These are phyloP conservation scores for Dothideomycetes sp. DNA, from an alignment of 2,329 filamentous ascomycete species.

Conservation along the genomic window DNA sequence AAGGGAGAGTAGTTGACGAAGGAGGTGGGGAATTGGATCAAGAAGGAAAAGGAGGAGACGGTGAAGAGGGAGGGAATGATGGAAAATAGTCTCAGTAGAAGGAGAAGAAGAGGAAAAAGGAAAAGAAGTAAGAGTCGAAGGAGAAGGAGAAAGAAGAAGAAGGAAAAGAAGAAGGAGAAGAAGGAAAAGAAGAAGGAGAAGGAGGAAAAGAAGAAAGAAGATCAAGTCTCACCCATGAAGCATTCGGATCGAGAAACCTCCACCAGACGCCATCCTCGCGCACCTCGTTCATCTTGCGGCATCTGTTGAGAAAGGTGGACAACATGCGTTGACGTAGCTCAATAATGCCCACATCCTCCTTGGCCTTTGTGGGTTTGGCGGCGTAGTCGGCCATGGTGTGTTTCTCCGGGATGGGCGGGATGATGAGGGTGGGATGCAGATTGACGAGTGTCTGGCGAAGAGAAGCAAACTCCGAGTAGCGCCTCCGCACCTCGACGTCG, in stretches of 20 bases:
- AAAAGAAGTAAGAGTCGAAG: no score
- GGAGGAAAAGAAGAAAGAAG: neutral
- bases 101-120: no score
- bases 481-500: conserved; percentile 83
- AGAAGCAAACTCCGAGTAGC: conserved; percentile 95
- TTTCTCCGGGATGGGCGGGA: conserved; percentile 96
- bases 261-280: conserved; percentile 92
- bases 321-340: conserved; percentile 95
- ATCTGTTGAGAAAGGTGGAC: conserved; percentile 87
- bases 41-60: no score
- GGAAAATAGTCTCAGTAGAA: no score
- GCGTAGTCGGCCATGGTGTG: conserved; percentile 98
- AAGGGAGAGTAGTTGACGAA: no score
- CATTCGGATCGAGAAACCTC: conserved; percentile 95
- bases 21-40: no score
- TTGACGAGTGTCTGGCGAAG: conserved; percentile 78
- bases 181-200: neutral
- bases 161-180: no score
- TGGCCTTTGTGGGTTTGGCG: conserved; percentile 93
- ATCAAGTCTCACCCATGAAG: conserved; percentile 69
- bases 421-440: conserved; percentile 87
- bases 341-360: conserved; percentile 94
- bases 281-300: conserved; percentile 83
- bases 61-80: no score
- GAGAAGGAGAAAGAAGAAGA: no score